These are phyloP conservation scores for Poronia punctata DNA, from an alignment of 495 filamentous ascomycete species.

Conservation along the genomic window DNA sequence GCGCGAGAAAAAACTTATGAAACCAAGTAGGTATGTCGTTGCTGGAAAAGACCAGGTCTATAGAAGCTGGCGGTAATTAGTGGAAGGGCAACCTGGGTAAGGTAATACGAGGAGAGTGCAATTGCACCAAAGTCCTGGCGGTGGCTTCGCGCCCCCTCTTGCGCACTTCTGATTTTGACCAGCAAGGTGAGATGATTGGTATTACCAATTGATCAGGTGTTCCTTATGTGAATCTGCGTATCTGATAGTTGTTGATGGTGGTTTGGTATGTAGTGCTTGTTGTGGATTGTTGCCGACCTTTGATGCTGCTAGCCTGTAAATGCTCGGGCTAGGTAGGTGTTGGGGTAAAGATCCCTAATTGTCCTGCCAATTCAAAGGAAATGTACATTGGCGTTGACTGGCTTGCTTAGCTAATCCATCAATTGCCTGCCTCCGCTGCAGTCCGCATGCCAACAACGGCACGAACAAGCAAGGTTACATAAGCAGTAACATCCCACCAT, in stretches of 20 bases:
- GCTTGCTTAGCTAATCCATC: conserved; percentile 7
- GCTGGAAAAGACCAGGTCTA: too few species aligned
- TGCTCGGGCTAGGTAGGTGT: conserved; percentile 7
- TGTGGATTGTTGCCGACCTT: conserved; percentile 1
- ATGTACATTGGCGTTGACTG: conserved; percentile 4
- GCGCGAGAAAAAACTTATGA: too few species aligned
- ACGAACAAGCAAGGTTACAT: too few species aligned
- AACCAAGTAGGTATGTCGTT: too few species aligned
- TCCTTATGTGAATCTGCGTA: not conserved
- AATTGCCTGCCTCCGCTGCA: too few species aligned
- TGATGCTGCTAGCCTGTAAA: not conserved
- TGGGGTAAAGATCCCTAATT: conserved; percentile 10
- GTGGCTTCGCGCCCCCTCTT: not conserved
- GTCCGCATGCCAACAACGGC: too few species aligned
- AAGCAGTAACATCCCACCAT: too few species aligned
- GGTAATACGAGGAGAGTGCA: too few species aligned
- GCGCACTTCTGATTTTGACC: not conserved
- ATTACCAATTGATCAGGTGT: not conserved
- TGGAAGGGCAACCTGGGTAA: too few species aligned
- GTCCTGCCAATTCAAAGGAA: conserved; percentile 11
- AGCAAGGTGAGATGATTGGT: too few species aligned
- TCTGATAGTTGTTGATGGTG: not conserved
- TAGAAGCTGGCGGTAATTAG: too few species aligned
- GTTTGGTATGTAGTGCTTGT: not conserved
- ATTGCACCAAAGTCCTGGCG: too few species aligned